Conservation (phyloP, 208 protist genomes). For the Leishmania tarentolae region DNA sequence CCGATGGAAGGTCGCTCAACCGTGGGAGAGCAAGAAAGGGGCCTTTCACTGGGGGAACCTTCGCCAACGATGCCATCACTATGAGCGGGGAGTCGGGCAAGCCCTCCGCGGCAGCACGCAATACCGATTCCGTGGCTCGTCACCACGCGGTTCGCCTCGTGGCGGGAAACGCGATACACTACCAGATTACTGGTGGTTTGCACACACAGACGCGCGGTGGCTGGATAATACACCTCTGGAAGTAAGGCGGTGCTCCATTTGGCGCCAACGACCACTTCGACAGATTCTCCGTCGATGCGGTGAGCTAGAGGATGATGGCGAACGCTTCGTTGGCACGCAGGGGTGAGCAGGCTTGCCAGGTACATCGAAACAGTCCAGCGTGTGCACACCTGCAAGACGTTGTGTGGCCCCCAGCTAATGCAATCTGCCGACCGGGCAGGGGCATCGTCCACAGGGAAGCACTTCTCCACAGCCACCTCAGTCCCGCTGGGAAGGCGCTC, state of each 20-base stretch:
- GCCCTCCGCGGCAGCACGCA: constrained; percentile 18
- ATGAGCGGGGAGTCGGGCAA: not conserved
- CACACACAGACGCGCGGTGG: constrained; percentile 63
- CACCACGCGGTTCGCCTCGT: constrained; percentile 21
- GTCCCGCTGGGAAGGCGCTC: constrained; percentile 10
- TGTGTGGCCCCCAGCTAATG: constrained; percentile 80
- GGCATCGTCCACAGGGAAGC: constrained; percentile 43
- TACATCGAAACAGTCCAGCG: constrained; percentile 64
- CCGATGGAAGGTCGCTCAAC: not conserved
- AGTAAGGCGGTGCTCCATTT: constrained; percentile 64
- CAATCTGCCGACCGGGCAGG: constrained; percentile 45
- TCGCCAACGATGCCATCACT: not conserved
- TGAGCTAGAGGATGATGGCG: constrained; percentile 39
- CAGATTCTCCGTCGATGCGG: constrained; percentile 24
- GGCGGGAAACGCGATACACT: constrained; percentile 72
- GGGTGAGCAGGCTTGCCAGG: constrained; percentile 38
- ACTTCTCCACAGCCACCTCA: constrained; percentile 29
- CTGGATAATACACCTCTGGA: constrained; percentile 66
- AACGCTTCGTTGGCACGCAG: constrained; percentile 32
- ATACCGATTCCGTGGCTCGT: constrained; percentile 51
- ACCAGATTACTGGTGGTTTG: constrained; percentile 62
- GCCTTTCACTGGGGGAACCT: not conserved
- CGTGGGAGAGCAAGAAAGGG: not conserved
- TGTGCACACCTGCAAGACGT: constrained; percentile 74
- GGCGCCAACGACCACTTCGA: constrained; percentile 50